These are phyloP conservation scores for Aechmea fasciata DNA, from an alignment of 176 grass and related monocot genomes.

Conservation along the genomic window DNA sequence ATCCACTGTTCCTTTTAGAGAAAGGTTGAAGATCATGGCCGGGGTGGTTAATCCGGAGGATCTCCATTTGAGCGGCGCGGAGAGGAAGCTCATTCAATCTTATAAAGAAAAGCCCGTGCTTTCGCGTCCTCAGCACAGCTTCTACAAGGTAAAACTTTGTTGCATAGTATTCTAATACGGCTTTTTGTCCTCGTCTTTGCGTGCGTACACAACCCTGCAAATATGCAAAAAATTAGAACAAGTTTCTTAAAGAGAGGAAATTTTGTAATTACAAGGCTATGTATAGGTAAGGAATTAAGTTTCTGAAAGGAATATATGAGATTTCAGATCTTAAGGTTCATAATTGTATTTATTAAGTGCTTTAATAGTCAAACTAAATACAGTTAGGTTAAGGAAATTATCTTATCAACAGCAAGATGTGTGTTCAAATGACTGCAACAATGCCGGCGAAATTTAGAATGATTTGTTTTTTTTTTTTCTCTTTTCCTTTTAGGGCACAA, in stretches of 20 bases:
- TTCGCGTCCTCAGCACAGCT: slow-evolving; percentile 83
- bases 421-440: no score
- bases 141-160: slow-evolving; percentile 45
- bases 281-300: no score
- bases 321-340: no score
- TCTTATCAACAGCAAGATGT: neutral
- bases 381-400: neutral
- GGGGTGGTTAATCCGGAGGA: slow-evolving; percentile 91
- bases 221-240: no score
- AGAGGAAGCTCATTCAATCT: slow-evolving; percentile 79
- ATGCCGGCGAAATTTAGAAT: neutral
- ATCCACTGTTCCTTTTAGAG: slow-evolving; percentile 60
- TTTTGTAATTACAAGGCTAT: no score
- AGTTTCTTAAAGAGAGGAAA: no score
- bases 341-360: no score
- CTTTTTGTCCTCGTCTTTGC: neutral
- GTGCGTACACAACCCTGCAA: neutral
- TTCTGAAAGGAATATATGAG: no score
- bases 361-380: neutral
- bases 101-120: slow-evolving; percentile 98
- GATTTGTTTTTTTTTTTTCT: neutral
- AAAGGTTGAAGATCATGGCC: slow-evolving; percentile 86
- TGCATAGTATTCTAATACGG: no score
- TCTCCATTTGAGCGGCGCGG: slow-evolving; percentile 58
- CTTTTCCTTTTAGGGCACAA: no score